Percentiles rank a stretch among this genome's conserved stretches.
These are phyloP conservation scores for Haplosporangium gracile DNA, from an alignment of 192 early-diverging fungal species.

Conservation along the genomic window DNA sequence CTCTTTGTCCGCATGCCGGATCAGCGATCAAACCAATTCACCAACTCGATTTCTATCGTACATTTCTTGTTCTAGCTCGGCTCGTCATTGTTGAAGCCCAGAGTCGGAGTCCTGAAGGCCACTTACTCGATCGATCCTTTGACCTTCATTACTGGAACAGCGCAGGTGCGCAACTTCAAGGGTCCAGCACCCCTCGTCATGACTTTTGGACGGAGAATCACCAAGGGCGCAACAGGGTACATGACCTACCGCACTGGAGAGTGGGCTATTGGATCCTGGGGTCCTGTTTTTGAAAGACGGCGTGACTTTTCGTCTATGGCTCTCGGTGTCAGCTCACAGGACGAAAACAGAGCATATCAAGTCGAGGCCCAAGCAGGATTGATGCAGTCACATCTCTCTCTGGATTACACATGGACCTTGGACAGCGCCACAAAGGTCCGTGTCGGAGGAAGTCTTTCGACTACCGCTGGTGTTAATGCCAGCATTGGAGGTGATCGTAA, in stretches of 20 bases:
- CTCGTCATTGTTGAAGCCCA: conserved; percentile 64
- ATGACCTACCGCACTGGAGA: conserved; percentile 85
- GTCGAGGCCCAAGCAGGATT: conserved; percentile 72
- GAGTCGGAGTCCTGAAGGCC: conserved; percentile 74
- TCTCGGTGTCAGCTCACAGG: conserved; percentile 61
- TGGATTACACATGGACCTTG: conserved; percentile 63
- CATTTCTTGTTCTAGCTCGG: conserved; percentile 58
- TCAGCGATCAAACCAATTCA: not conserved
- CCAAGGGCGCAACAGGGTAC: conserved; percentile 73
- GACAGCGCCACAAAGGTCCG: conserved; percentile 59
- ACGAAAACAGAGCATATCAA: conserved; percentile 60
- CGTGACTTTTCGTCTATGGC: conserved; percentile 65
- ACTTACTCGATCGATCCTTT: conserved; percentile 57
- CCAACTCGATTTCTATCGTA: not conserved
- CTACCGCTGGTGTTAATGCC: conserved; percentile 59
- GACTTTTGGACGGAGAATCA: conserved; percentile 76
- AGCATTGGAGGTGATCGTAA: conserved; percentile 70
- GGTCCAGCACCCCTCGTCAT: conserved; percentile 77
- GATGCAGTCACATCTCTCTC: conserved; percentile 62
- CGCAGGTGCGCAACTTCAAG: conserved; percentile 64
- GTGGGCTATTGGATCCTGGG: conserved; percentile 78
- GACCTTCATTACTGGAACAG: conserved; percentile 78
- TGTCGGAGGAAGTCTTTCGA: conserved; percentile 62
- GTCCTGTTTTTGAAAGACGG: conserved; percentile 50
- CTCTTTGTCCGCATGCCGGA: not conserved